These are phyloP conservation scores for Coccomyxa subellipsoidea DNA, from an alignment of 163 green algal species.

Conservation along the genomic window DNA sequence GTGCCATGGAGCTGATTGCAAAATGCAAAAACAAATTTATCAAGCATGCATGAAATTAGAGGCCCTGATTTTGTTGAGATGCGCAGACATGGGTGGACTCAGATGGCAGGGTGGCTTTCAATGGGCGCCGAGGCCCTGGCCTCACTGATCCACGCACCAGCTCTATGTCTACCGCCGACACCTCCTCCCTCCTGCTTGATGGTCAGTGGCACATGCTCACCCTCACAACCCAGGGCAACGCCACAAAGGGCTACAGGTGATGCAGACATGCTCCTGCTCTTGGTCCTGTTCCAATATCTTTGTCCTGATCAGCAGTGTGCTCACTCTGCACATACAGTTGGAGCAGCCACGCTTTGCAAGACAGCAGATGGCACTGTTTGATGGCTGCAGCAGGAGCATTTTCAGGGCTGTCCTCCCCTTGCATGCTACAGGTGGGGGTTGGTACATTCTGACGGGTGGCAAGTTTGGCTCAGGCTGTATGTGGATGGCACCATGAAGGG, in stretches of 20 bases:
- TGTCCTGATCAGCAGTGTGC: neutral
- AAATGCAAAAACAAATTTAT: neutral
- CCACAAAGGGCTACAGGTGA: slow-evolving; percentile 1
- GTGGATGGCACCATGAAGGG: neutral
- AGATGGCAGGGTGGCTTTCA: slow-evolving; percentile 26
- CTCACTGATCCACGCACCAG: neutral
- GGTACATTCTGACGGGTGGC: no score
- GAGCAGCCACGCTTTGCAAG: no score
- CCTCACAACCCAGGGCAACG: slow-evolving; percentile 37
- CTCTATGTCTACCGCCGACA: neutral
- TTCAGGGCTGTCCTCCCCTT: no score
- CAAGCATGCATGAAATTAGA: neutral
- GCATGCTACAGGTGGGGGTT: no score
- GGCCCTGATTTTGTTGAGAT: neutral
- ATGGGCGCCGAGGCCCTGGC: neutral
- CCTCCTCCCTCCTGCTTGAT: slow-evolving; percentile 23
- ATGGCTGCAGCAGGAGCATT: no score
- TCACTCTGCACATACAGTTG: neutral
- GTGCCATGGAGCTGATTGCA: neutral
- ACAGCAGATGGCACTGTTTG: no score
- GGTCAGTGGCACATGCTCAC: slow-evolving; percentile 74
- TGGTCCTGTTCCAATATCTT: neutral
- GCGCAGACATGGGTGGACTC: slow-evolving; percentile 36
- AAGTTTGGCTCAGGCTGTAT: neutral
- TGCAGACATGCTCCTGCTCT: neutral